Evolutionary conservation across 352 stramenopile genomes (phyloP), one percentile per base, ranked within the genome.

Genomic region (Phytophthora fragariaefolia): DNA sequence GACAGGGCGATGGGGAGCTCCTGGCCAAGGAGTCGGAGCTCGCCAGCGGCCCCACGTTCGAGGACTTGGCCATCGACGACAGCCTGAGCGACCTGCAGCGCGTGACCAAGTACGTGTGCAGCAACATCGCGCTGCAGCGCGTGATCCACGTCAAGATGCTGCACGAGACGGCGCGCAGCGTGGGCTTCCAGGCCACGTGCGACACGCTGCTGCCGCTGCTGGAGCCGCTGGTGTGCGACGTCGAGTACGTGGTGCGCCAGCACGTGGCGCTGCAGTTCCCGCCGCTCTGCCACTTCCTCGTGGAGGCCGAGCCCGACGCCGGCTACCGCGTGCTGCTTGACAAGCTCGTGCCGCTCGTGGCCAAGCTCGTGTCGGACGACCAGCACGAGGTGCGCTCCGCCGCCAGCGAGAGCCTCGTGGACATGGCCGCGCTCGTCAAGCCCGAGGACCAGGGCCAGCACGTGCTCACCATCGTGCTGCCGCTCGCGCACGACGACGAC

Each of bases 61-160:
- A 99, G 79, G 97, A 99, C 78, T 82, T 99, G 40, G 97, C 97
- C 6, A 99, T 99, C 68, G 97, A 99, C 82, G 97, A 99, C 79
- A 98, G 97, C 43, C 78, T 99, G 24, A 97, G 87, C 60, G 85
- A 98, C 58, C 74, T 99, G 30, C 87, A 98, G 63, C 89, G 97
- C 34, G 87, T 99, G 23, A 92, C 96, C 51, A 94, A 97, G 63
- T 99, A 99, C 76, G 90, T 91, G 53, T 96, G 88, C 74, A 98
- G 90, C 70, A 94, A 89, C 68, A 99, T 99, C 72, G 96, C 97
- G 8, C 70, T 99, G 36, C 97, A 99, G 78, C 88, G 97, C 56
- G 87, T 99, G 7, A 98, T 99, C 48, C 97, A 99, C 76, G 95
- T 99, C 20, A 98, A 97, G 78, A 98, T 98, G 91, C 68, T 98